Base-by-base conservation (phyloP, 2,329 filamentous ascomycete species). In the Pseudogymnoascus sp. region DNA sequence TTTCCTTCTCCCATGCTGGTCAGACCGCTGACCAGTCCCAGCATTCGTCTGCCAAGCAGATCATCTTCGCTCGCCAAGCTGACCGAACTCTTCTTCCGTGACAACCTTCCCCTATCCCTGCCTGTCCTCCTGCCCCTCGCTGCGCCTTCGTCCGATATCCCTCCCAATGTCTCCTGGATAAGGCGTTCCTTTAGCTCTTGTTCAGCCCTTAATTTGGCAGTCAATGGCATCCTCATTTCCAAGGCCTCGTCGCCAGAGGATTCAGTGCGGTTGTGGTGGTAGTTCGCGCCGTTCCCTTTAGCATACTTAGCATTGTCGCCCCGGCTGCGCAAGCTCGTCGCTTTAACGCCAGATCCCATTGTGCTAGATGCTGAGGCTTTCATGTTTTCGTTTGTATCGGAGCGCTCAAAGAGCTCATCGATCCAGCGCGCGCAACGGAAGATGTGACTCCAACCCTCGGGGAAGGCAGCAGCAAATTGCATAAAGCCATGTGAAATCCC, bases 401-500 rank as follows among this genome's bases (percentile, higher is more conserved):
- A 83, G 37, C 74, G 78, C 62, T 76, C 75, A 59, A 96, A 93
- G 0, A 92, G 81, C 29, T 92, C 86, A 55, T 87, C 81, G 68
- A 97, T 92, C 93, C 93, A 97, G 14, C 80, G 77, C 0, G 86
- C 88, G 66, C 89, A 90, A 35, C 88, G 83, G 66, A 89, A 85
- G 68, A 97, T 90, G 71, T 95, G 88, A 69, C 88, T 89, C 90
- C 92, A 96, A 1, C 90, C 92, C 7, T 94, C 91, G 0, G 92
- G 92, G 68, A 95, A 99, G 3, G 97, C 80, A 0, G 84, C 81
- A 0, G 91, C 91, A 71, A 99, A 96, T 72, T 97, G 92, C 68
- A 97, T 77, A 74, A 99, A 99, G 0, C 94, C 94, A 70, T 99
- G 94, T 3, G 87, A 92, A 59, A 96, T 91, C 0, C 93, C 92